Conservation (phyloP, 805 yeast species). For the Candida peoriensis region DNA sequence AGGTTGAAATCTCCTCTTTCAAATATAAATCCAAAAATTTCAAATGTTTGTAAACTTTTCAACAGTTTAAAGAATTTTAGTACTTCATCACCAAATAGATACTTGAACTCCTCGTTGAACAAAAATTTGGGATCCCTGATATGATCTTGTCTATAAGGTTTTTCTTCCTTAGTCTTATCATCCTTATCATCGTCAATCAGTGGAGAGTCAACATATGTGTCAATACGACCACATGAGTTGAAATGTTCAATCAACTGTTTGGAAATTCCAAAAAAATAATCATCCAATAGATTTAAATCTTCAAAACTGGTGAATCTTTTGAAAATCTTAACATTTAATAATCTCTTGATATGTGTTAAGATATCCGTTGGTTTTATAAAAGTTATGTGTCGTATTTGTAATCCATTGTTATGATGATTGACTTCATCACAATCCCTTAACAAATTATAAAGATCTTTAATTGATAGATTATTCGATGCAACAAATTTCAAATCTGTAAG, state of each 20-base stretch:
- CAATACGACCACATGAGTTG: slow-evolving; percentile 13
- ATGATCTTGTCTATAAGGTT: background rate
- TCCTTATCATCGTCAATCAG: background rate
- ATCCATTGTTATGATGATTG: too few species aligned
- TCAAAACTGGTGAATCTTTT: slow-evolving; percentile 8
- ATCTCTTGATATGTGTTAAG: slow-evolving; percentile 5
- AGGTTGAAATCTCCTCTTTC: slow-evolving; percentile 1
- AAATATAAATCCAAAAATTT: slow-evolving; percentile 7
- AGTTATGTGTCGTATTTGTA: background rate
- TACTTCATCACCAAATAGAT: slow-evolving; percentile 7
- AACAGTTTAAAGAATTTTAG: slow-evolving; percentile 1
- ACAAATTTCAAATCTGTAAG: background rate
- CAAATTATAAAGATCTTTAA: background rate
- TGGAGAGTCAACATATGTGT: slow-evolving; percentile 12
- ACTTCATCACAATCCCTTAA: too few species aligned
- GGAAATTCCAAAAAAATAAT: slow-evolving; percentile 12
- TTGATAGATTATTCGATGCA: background rate
- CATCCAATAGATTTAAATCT: slow-evolving; percentile 13
- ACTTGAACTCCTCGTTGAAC: slow-evolving; percentile 7
- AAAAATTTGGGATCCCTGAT: background rate
- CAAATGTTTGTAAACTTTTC: slow-evolving; percentile 2
- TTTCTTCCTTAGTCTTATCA: background rate
- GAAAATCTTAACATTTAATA: slow-evolving; percentile 11
- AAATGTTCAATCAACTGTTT: slow-evolving; percentile 15
- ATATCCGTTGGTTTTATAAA: slow-evolving; percentile 4